These are phyloP conservation scores for Berkeleyomyces basicola DNA, from an alignment of 2,329 filamentous ascomycete genomes.

Conservation along the genomic window DNA sequence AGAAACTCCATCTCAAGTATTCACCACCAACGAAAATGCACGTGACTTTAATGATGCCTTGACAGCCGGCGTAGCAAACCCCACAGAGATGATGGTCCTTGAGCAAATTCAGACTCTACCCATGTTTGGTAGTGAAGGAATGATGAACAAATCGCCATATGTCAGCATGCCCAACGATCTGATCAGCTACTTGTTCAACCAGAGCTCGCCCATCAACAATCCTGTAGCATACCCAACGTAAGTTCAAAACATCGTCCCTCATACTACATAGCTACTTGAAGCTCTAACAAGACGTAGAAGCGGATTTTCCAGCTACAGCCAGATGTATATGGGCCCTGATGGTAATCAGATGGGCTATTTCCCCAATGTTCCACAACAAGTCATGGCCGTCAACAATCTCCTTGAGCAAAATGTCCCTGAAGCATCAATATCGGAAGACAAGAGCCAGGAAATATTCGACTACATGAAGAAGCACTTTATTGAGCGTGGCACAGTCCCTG, in stretches of 20 bases:
- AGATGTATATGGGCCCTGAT: slow-evolving; percentile 13
- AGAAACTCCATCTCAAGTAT: slow-evolving; percentile 14
- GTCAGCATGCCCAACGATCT: slow-evolving; percentile 73
- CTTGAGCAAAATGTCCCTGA: slow-evolving; percentile 68
- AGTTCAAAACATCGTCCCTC: background rate
- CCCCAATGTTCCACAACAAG: slow-evolving; percentile 49
- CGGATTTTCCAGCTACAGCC: slow-evolving; percentile 12
- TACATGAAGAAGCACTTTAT: slow-evolving; percentile 68
- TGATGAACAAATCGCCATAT: slow-evolving; percentile 69
- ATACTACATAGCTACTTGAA: background rate
- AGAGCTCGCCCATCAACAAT: slow-evolving; percentile 17
- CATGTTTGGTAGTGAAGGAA: slow-evolving; percentile 69
- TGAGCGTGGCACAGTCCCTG: slow-evolving; percentile 50
- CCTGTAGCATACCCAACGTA: slow-evolving; percentile 16
- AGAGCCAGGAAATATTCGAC: slow-evolving; percentile 67
- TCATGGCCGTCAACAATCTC: slow-evolving; percentile 79
- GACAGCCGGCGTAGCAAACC: background rate
- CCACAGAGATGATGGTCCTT: slow-evolving; percentile 39
- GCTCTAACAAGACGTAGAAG: slow-evolving; percentile 1
- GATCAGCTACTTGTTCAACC: slow-evolving; percentile 65
- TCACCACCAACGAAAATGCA: background rate
- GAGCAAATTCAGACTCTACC: slow-evolving; percentile 59
- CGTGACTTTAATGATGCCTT: slow-evolving; percentile 9
- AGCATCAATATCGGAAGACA: slow-evolving; percentile 69
- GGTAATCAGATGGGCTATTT: slow-evolving; percentile 34